Base-by-base conservation (phyloP, 306 rosid genomes). In the Corylus americana region DNA sequence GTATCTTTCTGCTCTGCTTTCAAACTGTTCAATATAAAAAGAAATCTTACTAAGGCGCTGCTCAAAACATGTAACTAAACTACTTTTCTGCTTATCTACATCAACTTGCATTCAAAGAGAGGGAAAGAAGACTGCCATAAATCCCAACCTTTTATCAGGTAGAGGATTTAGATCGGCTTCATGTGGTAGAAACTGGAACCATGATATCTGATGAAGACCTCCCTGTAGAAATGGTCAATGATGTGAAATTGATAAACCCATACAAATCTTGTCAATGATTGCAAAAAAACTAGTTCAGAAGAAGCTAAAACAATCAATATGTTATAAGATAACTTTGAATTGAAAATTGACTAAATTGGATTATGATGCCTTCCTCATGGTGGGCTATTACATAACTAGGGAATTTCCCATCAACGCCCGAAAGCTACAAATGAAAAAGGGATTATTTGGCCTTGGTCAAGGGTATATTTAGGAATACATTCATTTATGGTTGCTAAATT, bases 161-260 rank as follows among this genome's bases (percentile, higher is more conserved):
- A 88, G 79, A 48, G 93, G 86, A 78, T 67, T 88, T 88, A 90
- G 82, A 82, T 95, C 98, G 44, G 97, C 82, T 74, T 95, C 98
- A 44, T 91, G 89, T 31, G 98, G 98, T 67, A 90, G 94, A 87
- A 87, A 92, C 88, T 95, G 98, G 85, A 91, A 95, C 98, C 98
- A 95, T 68, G 98, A 92, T 71, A 92, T 71, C 78, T 92, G 95
- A 85, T 91, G 92, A 80, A 95, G 89, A 81, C 97, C 89, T 22
- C 97, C 96, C 98, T 95, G 87, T 48, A 74, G 74, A 85, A 58
- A 75, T 80, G 73, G 81, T 61, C 77, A 77, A 62, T 45, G 73
- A 68, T 17, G 72, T 61, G 18, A 50, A 20, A 73, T 25, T 71
- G 39, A 27, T 35, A 18, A 17, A 8, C 44, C 27, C 64, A 9